Evolutionary conservation across 169 alveolate species (phyloP).

Genomic region (Babesia sp.): DNA sequence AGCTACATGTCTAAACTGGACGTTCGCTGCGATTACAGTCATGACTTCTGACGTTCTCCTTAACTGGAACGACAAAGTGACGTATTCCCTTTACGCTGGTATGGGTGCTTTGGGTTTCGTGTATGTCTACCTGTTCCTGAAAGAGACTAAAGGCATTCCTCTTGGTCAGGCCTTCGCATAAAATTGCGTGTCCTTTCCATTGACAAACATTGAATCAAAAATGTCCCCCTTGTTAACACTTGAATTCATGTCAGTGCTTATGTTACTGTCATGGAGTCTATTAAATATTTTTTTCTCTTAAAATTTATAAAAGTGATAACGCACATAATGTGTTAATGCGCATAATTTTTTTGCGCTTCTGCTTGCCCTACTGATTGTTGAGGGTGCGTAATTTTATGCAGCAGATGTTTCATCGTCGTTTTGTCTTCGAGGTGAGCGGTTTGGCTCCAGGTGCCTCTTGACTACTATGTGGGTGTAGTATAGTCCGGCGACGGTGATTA

Average conservation of each 20-base stretch:
- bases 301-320: too few species aligned
- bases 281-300: too few species aligned
- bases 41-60: slow-evolving; percentile 76
- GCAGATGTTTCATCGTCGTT: slow-evolving; percentile 24
- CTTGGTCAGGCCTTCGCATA: slow-evolving; percentile 71
- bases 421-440: neutral
- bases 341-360: too few species aligned
- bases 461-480: slow-evolving; percentile 48
- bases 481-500: slow-evolving; percentile 38
- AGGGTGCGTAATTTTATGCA: too few species aligned
- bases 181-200: neutral
- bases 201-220: too few species aligned
- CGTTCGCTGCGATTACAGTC: slow-evolving; percentile 75
- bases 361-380: too few species aligned
- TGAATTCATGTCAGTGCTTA: too few species aligned
- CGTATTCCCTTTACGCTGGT: slow-evolving; percentile 71
- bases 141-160: slow-evolving; percentile 82
- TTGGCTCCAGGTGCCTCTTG: slow-evolving; percentile 40
- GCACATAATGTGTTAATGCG: too few species aligned
- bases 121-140: slow-evolving; percentile 69
- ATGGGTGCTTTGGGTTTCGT: slow-evolving; percentile 68
- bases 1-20: slow-evolving; percentile 82
- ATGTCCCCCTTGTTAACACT: too few species aligned
- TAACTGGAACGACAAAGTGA: slow-evolving; percentile 58
- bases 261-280: too few species aligned